phyloP scores from a whole-genome alignment of 345 rosid species.

The Orychophragmus violaceus region DNA sequence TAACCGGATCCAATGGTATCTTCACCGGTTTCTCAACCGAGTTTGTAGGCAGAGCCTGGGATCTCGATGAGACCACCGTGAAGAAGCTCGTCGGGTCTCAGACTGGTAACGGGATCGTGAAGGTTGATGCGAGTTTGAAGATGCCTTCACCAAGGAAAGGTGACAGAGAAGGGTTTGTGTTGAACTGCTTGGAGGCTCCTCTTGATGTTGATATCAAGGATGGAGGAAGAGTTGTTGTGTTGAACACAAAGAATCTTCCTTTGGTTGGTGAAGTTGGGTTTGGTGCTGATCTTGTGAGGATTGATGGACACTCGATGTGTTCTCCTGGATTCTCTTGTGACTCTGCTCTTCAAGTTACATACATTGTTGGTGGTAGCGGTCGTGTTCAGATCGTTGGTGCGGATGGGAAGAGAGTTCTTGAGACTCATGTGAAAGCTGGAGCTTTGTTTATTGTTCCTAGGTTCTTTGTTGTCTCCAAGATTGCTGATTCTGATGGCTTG shows the following conservation, averaged over 20 bases:
- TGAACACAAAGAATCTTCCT: slow-evolving; percentile 81
- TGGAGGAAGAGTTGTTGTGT: slow-evolving; percentile 80
- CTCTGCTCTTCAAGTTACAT: slow-evolving; percentile 81
- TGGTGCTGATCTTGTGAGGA: slow-evolving; percentile 83
- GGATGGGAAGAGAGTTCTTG: slow-evolving; percentile 66
- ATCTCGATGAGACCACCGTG: slow-evolving; percentile 39
- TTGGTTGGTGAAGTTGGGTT: slow-evolving; percentile 79
- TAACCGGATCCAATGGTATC: slow-evolving; percentile 72
- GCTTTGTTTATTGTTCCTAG: slow-evolving; percentile 75
- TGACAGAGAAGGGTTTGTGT: slow-evolving; percentile 55
- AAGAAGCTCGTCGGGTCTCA: slow-evolving; percentile 52
- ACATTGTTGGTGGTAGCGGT: slow-evolving; percentile 69
- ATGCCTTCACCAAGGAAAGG: slow-evolving; percentile 60
- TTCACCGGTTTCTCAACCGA: slow-evolving; percentile 75
- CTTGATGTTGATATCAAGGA: slow-evolving; percentile 64
- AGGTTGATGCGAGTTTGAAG: slow-evolving; percentile 40
- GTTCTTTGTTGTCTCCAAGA: slow-evolving; percentile 81
- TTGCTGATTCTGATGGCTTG: slow-evolving; percentile 71
- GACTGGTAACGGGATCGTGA: slow-evolving; percentile 53
- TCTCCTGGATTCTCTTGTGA: slow-evolving; percentile 97
- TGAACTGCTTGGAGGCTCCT: slow-evolving; percentile 81
- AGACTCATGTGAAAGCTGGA: slow-evolving; percentile 65
- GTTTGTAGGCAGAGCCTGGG: slow-evolving; percentile 78
- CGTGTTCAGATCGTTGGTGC: slow-evolving; percentile 75
- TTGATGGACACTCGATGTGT: slow-evolving; percentile 80